phyloP scores from a whole-genome alignment of 805 yeast genomes.

The Teunomyces tritomae region DNA sequence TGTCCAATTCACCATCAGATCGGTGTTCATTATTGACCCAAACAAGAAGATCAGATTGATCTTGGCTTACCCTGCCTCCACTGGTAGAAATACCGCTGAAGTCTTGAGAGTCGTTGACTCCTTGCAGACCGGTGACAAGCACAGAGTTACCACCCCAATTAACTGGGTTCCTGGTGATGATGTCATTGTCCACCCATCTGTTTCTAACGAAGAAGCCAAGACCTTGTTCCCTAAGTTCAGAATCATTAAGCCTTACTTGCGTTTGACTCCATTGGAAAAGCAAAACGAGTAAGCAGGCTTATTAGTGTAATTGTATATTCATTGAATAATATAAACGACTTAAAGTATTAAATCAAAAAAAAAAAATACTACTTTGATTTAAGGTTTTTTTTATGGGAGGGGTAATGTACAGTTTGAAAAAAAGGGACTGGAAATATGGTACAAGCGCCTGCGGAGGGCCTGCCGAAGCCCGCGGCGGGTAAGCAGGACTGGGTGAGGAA shows the following conservation, averaged over 20 bases:
- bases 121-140: constrained; percentile 77
- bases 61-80: constrained; percentile 87
- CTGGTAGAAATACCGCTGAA: constrained; percentile 93
- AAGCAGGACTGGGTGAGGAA: background rate
- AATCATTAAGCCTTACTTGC: constrained; percentile 86
- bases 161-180: constrained; percentile 90
- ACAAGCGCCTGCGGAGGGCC: background rate
- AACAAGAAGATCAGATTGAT: constrained; percentile 82
- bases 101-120: constrained; percentile 89
- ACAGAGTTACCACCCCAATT: constrained; percentile 86
- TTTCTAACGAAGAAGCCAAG: constrained; percentile 66
- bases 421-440: background rate
- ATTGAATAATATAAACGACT: background rate
- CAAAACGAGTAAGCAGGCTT: constrained; percentile 12
- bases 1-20: constrained; percentile 82
- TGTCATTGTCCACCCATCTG: constrained; percentile 87
- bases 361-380: too few relatives aligned
- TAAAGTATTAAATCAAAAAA: background rate
- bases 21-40: constrained; percentile 90
- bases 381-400: too few relatives aligned
- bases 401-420: too few relatives aligned
- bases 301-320: constrained; percentile 9
- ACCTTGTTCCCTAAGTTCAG: constrained; percentile 83
- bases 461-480: background rate
- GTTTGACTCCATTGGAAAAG: constrained; percentile 51